Evolutionary conservation across 2,329 filamentous ascomycete species (phyloP), one percentile per base, ranked within the genome.

Genomic region (Scytalidium sp.): DNA sequence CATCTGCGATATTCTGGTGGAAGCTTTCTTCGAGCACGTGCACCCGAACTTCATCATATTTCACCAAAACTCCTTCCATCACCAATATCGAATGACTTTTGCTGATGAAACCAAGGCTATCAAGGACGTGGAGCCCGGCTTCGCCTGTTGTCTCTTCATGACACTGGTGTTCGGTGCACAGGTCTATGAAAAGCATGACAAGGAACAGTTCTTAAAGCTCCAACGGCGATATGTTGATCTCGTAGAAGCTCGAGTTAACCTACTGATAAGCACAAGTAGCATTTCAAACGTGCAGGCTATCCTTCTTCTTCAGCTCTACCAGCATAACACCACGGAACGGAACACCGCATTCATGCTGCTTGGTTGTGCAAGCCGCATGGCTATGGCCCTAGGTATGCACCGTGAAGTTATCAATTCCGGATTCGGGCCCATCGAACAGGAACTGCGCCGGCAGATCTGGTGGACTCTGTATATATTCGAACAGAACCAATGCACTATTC

Each of bases 361-460:
- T 10, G 70, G 70, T 3, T 65, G 67, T 27, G 70, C 67, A 5
- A 69, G 68, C 13, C 65, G 70, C 11, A 68, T 74, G 64, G 69
- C 70, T 3, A 70, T 72, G 49, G 70, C 69, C 13, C 63, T 73
- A 46, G 71, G 71, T 3, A 70, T 74, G 67, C 71, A 74, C 51
- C 65, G 70, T 27, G 70, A 72, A 53, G 66, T 62, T 23, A 62
- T 66, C 1, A 67, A 66, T 17, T 58, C 61, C 22, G 63, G 67
- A 2, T 70, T 72, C 45, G 64, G 69, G 43, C 43, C 52, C 1
- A 45, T 61, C 43, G 60, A 64, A 43, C 52, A 55, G 7, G 59
- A 64, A 46, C 51, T 63, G 20, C 54, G 61, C 11, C 60, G 60
- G 43, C 57, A 60, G 25, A 56, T 63, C 10, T 64, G 61, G 61